A percentile compares a stretch with the other conserved stretches of the same genome.
Evolutionary conservation across 805 yeast species (phyloP).

Genomic region (Myxozyma lipomycoides): DNA sequence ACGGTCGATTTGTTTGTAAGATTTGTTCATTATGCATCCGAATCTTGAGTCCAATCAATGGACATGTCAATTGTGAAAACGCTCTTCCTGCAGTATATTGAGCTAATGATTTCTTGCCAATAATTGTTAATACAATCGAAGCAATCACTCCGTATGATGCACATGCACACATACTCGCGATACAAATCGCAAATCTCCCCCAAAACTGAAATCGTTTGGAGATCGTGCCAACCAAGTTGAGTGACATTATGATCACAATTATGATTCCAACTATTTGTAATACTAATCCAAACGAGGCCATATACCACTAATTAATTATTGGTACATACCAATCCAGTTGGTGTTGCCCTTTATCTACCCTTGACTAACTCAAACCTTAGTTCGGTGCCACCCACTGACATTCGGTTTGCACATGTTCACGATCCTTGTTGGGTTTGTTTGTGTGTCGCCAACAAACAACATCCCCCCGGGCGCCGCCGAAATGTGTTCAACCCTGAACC

Average conservation of each 20-base stretch:
- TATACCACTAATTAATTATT: no score
- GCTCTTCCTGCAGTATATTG: constrained; percentile 89
- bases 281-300: constrained; percentile 26
- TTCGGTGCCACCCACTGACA: no score
- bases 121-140: constrained; percentile 58
- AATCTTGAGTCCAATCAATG: constrained; percentile 64
- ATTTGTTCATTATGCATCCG: constrained; percentile 63
- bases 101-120: constrained; percentile 73
- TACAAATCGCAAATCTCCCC: constrained; percentile 34
- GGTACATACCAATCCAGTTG: no score
- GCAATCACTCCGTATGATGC: constrained; percentile 59
- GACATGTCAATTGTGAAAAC: constrained; percentile 60
- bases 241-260: constrained; percentile 11
- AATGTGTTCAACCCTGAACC: no score
- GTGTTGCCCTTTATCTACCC: no score
- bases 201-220: constrained; percentile 38
- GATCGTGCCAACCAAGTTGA: constrained; percentile 26
- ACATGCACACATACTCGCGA: constrained; percentile 28
- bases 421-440: no score
- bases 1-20: constrained; percentile 54
- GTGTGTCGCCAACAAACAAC: no score
- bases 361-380: no score
- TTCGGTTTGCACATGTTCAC: no score
- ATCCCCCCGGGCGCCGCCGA: no score
- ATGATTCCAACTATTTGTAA: constrained; percentile 5